Base-by-base conservation (phyloP, 768 basidiomycete genomes). In the Macrocybe gigantea region DNA sequence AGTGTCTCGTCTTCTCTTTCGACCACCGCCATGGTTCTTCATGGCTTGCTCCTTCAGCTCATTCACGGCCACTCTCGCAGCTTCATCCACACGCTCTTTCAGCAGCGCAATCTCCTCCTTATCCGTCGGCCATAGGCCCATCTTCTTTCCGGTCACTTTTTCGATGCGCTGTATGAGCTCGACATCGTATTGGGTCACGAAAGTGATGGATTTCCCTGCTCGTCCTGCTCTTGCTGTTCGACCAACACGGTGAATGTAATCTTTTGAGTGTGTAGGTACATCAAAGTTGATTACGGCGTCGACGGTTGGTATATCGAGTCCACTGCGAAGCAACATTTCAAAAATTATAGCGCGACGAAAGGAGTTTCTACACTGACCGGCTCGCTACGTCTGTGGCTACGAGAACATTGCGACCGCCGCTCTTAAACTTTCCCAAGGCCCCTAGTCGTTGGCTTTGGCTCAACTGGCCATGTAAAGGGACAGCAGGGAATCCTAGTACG, bases 281-380 rank as follows among this genome's bases (percentile, higher is more conserved):
- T 96, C 94, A 64, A 91, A 99, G 68, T 99, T 99, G 67, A 99
- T 90, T 49, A 99, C 94, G 33, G 94, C 72, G 60, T 99, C 96
- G 35, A 99, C 96, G 29, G 86, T 80, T 8, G 94, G 93, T 50
- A 99, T 93, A 66, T 99, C 95, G 38, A 99, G 74, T 60, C 95
- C 95, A 56, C 93, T 89, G 56, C 43, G 8, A 43, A 29, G 49
- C 36, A 12, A 31, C 15, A 31, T 12, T 7, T 37, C 32, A 40
- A 30, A 52, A 38, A 10, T 38, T 22, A 32, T 8, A 35, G 13
- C n/a, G 15, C 34, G 9, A n/a, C 38, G 5, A 33, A 30, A 48
- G 30, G 15, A 41, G 38, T 22, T 22, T 22, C 22, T 22, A 22
- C 22, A 69, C 83, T 56, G 52, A 87, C 83, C 92, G 85, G 66